Evolutionary conservation across 805 yeast genomes (phyloP).

Genomic region (Candida morakotiae): DNA sequence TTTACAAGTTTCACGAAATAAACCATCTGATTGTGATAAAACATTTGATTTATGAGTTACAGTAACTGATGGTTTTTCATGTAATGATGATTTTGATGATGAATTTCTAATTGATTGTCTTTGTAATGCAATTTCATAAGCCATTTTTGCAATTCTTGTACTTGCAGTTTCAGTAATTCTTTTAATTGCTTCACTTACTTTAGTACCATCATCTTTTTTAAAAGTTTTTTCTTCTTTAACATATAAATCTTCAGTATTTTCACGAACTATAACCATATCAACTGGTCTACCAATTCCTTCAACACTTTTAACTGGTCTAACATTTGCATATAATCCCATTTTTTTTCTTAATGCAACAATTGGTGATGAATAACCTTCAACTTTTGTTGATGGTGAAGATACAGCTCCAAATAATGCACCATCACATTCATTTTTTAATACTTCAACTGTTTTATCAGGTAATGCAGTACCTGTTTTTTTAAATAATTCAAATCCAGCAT

Average conservation of each 20-base stretch:
- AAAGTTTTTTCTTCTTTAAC: slow-evolving; percentile 86
- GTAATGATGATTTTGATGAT: slow-evolving; percentile 33
- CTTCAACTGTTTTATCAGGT: slow-evolving; percentile 85
- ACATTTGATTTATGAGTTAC: slow-evolving; percentile 97
- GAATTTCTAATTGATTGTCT: slow-evolving; percentile 75
- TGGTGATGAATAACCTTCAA: slow-evolving; percentile 96
- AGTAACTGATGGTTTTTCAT: slow-evolving; percentile 63
- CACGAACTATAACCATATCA: slow-evolving; percentile 97
- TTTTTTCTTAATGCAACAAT: slow-evolving; percentile 98
- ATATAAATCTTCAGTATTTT: slow-evolving; percentile 96
- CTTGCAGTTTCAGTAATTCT: slow-evolving; percentile 90
- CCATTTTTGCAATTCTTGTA: slow-evolving; percentile 81
- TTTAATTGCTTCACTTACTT: slow-evolving; percentile 96
- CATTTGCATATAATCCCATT: slow-evolving; percentile 92
- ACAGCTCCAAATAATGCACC: slow-evolving; percentile 99
- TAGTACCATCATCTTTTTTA: slow-evolving; percentile 74
- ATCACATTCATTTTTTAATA: slow-evolving; percentile 77
- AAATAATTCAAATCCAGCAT: slow-evolving; percentile 94
- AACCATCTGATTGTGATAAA: slow-evolving; percentile 85
- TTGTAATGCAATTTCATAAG: slow-evolving; percentile 87
- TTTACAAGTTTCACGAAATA: slow-evolving; percentile 86
- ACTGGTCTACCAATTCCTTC: slow-evolving; percentile 83
- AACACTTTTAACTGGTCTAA: slow-evolving; percentile 95
- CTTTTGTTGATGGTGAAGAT: slow-evolving; percentile 89
- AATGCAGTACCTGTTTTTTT: slow-evolving; percentile 92